Percentiles rank a stretch among this genome's conserved stretches.
Evolutionary conservation across 371 early-diverging fungal species (phyloP).

Genomic region (Apophysomyces trapeziformis): DNA sequence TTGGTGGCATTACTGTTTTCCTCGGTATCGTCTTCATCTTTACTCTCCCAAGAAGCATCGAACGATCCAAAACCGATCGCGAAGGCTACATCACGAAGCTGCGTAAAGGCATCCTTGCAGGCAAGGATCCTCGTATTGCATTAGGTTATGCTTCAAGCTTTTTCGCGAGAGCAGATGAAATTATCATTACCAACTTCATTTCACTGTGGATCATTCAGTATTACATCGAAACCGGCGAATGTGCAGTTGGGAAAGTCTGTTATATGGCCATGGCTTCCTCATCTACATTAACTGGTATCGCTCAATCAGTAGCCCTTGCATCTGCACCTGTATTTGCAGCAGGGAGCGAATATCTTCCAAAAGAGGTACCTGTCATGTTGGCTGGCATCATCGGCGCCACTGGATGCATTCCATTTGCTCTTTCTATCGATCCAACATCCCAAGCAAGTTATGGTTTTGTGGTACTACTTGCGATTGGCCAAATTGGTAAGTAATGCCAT

Average conservation of each 20-base stretch:
- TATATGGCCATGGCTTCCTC: constrained; percentile 53
- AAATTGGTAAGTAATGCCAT: constrained; percentile 56
- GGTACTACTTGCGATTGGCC: constrained; percentile 68
- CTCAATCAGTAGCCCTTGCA: constrained; percentile 71
- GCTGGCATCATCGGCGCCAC: constrained; percentile 62
- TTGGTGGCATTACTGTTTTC: constrained; percentile 45
- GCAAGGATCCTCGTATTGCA: constrained; percentile 61
- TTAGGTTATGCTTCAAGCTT: constrained; percentile 65
- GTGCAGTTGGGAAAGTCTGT: constrained; percentile 44
- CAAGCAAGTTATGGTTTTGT: constrained; percentile 56
- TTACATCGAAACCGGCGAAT: constrained; percentile 60
- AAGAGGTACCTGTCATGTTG: constrained; percentile 52
- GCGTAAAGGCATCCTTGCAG: constrained; percentile 50
- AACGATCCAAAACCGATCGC: neutral
- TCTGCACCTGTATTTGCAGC: constrained; percentile 70
- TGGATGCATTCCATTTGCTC: constrained; percentile 65
- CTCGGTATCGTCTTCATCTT: constrained; percentile 41
- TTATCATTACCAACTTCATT: constrained; percentile 75
- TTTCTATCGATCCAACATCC: constrained; percentile 59
- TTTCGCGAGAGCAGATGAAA: constrained; percentile 78
- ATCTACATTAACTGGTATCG: constrained; percentile 68
- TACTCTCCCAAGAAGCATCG: constrained; percentile 36
- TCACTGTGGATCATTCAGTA: constrained; percentile 74
- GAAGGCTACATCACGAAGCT: constrained; percentile 9
- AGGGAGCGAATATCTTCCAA: constrained; percentile 49